These are phyloP conservation scores for Eucalyptus tenuipes DNA, from an alignment of 345 rosid species.

Conservation along the genomic window DNA sequence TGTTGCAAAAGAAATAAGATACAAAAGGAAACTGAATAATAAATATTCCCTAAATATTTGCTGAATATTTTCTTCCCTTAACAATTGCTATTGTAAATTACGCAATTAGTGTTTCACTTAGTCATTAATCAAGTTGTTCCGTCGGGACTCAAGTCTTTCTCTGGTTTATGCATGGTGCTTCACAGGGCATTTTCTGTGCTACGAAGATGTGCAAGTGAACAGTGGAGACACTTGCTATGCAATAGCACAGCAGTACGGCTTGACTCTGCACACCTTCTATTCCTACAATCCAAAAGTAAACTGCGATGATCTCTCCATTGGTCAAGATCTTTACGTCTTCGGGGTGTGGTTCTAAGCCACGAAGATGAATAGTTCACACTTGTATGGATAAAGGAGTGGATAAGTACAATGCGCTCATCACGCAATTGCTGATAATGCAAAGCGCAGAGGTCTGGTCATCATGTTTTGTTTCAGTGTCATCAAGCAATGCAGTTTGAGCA, in stretches of 20 bases:
- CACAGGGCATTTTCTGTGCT: background rate
- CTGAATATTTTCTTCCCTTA: no score
- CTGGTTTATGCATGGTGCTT: background rate
- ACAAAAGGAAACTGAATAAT: no score
- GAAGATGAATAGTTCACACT: background rate
- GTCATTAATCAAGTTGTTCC: background rate
- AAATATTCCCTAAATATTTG: no score
- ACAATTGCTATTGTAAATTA: background rate
- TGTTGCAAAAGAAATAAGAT: no score
- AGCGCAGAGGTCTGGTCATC: background rate
- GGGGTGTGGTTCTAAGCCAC: background rate
- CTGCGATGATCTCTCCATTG: background rate
- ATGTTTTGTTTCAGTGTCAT: background rate
- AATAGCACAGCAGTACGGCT: background rate
- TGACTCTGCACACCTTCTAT: background rate
- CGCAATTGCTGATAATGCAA: background rate
- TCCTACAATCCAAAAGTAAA: background rate
- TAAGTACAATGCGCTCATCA: background rate
- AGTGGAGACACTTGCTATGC: background rate
- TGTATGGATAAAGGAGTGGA: background rate
- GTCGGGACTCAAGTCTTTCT: background rate
- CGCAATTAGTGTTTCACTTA: background rate
- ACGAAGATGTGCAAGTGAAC: background rate
- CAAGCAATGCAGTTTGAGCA: background rate
- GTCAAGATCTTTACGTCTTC: background rate